Evolutionary conservation across 1,284 basidiomycete genomes (phyloP), one percentile per base, ranked within the genome.

Genomic region (Rhodotorula glutinis): DNA sequence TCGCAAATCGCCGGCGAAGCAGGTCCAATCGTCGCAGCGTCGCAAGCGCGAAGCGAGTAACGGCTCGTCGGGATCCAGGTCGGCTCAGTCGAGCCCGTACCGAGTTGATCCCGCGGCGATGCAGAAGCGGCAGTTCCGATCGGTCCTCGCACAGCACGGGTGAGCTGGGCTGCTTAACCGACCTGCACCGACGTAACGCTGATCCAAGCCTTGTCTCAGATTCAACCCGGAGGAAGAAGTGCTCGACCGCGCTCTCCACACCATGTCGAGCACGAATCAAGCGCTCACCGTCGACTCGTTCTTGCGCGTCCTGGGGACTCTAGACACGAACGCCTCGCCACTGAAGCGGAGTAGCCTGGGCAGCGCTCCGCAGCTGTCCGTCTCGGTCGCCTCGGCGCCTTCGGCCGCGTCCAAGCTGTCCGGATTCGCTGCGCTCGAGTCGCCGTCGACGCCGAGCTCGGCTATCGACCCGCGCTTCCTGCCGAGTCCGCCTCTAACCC

Each of bases 371-470:
- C 65, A 7, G 2, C 64, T 65, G 51, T 25, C 62, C 3, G 53
- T 64, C 14, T 47, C 56, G 4, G 54, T 53, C 19, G 41, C 61
- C 33, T 27, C 41, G 25, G 25, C 49, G n/a, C 62, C 62, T n/a
- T 40, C 57, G 40, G 60, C 53, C 49, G 19, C 60, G 47, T n/a
- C 47, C n/a, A 27, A 51, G 49, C n/a, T 16, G 7, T 51, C 49
- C 49, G 49, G 49, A 11, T 70, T 70, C 58, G 53, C 33, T 17
- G 60, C 69, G 21, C 69, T 68, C 63, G 69, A 68, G 23, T 70
- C 67, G 30, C 68, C 71, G 4, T 63, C 63, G 23, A 67, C 67
- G 25, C 68, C 71, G 13, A 56, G 66, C n/a, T 56, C 66, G 21
- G 27, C 58, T 2, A 52, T 55, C 7, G 43, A 51, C 49, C n/a